Conservation (phyloP, 257 asterid genomes). For the Ballota nigra region DNA sequence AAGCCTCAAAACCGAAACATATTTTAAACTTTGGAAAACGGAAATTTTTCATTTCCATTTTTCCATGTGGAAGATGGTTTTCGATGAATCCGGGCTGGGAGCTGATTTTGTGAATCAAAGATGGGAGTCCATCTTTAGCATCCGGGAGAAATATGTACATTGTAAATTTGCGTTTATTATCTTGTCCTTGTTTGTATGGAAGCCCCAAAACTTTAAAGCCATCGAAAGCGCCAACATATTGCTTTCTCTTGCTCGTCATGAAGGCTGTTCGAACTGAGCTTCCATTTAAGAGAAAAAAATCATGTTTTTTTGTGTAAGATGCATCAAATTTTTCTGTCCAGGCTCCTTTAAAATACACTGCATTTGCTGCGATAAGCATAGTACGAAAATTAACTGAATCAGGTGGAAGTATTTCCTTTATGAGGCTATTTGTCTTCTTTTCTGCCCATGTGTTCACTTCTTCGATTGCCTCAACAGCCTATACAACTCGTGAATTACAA, state of each 20-base stretch:
- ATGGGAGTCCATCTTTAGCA: slow-evolving; percentile 37
- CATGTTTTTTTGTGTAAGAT: no score
- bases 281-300: no score
- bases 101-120: slow-evolving; percentile 28
- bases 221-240: slow-evolving; percentile 21
- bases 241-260: slow-evolving; percentile 35
- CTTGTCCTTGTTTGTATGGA: slow-evolving; percentile 37
- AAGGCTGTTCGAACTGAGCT: slow-evolving; percentile 34
- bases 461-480: slow-evolving; percentile 27
- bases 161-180: slow-evolving; percentile 28
- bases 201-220: slow-evolving; percentile 14
- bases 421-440: slow-evolving; percentile 45
- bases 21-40: slow-evolving; percentile 46
- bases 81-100: slow-evolving; percentile 35
- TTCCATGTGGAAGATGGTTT: slow-evolving; percentile 28
- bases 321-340: no score
- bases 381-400: no score
- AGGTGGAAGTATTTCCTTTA: no score
- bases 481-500: not conserved
- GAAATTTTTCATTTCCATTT: slow-evolving; percentile 20
- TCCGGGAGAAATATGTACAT: no score
- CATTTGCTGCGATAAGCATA: no score
- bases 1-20: slow-evolving; percentile 33
- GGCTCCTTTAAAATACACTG: no score
- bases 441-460: slow-evolving; percentile 47